These are phyloP conservation scores for Anthracocystis panici-leucophaei DNA, from an alignment of 1,284 basidiomycete species.

Conservation along the genomic window DNA sequence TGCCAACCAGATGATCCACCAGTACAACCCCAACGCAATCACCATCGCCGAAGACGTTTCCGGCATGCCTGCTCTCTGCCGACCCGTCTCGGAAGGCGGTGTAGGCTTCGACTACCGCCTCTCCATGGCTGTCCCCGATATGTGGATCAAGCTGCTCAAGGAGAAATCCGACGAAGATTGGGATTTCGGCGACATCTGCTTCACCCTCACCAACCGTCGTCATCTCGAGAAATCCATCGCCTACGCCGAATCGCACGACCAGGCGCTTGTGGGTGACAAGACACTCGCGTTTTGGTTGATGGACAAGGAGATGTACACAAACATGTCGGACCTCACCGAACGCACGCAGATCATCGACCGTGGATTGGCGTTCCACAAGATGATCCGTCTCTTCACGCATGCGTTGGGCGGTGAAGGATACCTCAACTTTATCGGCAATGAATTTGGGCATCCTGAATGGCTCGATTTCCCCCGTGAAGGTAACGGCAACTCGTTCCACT, in stretches of 20 bases:
- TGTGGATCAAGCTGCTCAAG: conserved; percentile 99
- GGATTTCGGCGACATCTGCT: conserved; percentile 87
- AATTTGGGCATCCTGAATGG: conserved; percentile 99
- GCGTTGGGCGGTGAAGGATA: conserved; percentile 95
- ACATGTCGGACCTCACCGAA: conserved; percentile 89
- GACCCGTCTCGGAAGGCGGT: conserved; percentile 83
- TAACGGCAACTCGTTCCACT: conserved; percentile 96
- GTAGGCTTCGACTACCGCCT: conserved; percentile 97
- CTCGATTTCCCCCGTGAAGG: conserved; percentile 97
- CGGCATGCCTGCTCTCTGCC: conserved; percentile 94
- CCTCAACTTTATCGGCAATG: conserved; percentile 97
- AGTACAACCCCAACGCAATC: conserved; percentile 81
- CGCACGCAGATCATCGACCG: conserved; percentile 89
- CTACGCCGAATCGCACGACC: conserved; percentile 96
- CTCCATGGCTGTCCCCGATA: conserved; percentile 98
- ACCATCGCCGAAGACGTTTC: conserved; percentile 98
- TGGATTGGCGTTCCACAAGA: conserved; percentile 92
- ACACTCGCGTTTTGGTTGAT: conserved; percentile 98
- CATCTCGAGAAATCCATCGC: conserved; percentile 91
- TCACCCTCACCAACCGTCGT: conserved; percentile 89
- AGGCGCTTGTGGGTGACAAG: conserved; percentile 92
- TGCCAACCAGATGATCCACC: conserved; percentile 89
- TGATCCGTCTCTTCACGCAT: conserved; percentile 93
- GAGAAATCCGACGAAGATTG: conserved; percentile 88
- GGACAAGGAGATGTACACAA: conserved; percentile 92